Evolutionary conservation across 2,329 filamentous ascomycete genomes (phyloP).

Genomic region (Xylariaceae sp.): DNA sequence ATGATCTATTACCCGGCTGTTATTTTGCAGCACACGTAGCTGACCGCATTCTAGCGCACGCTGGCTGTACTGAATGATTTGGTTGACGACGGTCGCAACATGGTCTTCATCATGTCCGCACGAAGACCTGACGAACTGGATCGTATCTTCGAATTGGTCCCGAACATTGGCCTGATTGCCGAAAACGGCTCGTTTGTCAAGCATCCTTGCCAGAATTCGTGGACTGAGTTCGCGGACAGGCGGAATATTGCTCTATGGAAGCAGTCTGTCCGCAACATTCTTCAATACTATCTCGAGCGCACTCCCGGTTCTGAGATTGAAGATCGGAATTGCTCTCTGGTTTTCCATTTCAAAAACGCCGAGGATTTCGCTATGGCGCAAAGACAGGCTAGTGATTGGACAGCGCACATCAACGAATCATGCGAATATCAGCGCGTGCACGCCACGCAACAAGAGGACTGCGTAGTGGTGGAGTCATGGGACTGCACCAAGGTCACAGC

Average conservation of each 20-base stretch:
- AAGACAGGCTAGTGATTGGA: constrained; percentile 81
- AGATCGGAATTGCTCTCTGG: constrained; percentile 82
- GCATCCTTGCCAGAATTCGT: constrained; percentile 60
- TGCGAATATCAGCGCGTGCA: constrained; percentile 79
- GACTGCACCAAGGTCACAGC: constrained; percentile 87
- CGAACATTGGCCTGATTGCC: constrained; percentile 81
- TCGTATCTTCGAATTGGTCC: constrained; percentile 75
- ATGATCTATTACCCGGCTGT: constrained; percentile 11
- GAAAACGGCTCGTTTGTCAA: constrained; percentile 93
- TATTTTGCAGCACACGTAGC: background rate
- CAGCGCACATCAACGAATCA: constrained; percentile 91
- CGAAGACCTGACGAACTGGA: constrained; percentile 84
- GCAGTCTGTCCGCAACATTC: constrained; percentile 70
- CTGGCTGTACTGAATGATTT: constrained; percentile 79
- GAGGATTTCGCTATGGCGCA: constrained; percentile 70
- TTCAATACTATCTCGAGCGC: constrained; percentile 85
- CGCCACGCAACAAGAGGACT: constrained; percentile 73
- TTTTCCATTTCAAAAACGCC: constrained; percentile 83
- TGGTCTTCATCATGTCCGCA: constrained; percentile 90
- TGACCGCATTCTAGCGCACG: constrained; percentile 53
- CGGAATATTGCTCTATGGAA: constrained; percentile 74
- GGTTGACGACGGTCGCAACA: constrained; percentile 72
- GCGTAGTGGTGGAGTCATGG: constrained; percentile 76
- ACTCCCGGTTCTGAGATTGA: constrained; percentile 85
- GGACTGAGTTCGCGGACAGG: constrained; percentile 73